phyloP scores from a whole-genome alignment of 768 basidiomycete species.

The Sarcomyxa edulis region DNA sequence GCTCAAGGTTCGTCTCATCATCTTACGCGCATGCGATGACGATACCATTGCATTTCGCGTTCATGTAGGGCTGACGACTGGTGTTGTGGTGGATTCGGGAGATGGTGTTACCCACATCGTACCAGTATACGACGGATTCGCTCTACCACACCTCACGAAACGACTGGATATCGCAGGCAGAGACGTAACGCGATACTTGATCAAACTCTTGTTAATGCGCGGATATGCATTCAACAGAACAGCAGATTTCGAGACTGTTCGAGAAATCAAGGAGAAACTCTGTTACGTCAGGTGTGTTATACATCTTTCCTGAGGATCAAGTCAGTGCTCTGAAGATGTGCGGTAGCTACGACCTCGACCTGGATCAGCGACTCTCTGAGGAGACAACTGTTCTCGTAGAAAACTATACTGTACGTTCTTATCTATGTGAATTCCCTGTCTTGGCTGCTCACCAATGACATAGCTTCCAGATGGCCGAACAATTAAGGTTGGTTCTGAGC shows the following conservation, averaged over 20 bases:
- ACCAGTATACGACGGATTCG: constrained; percentile 95
- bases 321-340: constrained; percentile 2
- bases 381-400: constrained; percentile 97
- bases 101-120: constrained; percentile 99
- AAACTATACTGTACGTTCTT: constrained; percentile 75
- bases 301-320: neutral
- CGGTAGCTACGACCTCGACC: constrained; percentile 88
- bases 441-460: too few relatives aligned
- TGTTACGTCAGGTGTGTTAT: constrained; percentile 86
- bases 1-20: constrained; percentile 76
- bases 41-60: neutral
- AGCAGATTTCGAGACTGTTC: constrained; percentile 97
- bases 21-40: neutral
- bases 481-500: constrained; percentile 97
- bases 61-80: constrained; percentile 83
- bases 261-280: constrained; percentile 98
- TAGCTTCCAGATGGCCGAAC: constrained; percentile 92
- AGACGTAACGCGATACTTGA: constrained; percentile 97
- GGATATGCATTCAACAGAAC: constrained; percentile 99
- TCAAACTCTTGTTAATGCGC: constrained; percentile 99
- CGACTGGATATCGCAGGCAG: constrained; percentile 97
- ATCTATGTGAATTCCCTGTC: too few relatives aligned
- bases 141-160: constrained; percentile 90
- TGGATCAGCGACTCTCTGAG: constrained; percentile 88
- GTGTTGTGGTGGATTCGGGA: constrained; percentile 98